These are phyloP conservation scores for Microglena sp. DNA, from an alignment of 139 green algal genomes.

Conservation along the genomic window DNA sequence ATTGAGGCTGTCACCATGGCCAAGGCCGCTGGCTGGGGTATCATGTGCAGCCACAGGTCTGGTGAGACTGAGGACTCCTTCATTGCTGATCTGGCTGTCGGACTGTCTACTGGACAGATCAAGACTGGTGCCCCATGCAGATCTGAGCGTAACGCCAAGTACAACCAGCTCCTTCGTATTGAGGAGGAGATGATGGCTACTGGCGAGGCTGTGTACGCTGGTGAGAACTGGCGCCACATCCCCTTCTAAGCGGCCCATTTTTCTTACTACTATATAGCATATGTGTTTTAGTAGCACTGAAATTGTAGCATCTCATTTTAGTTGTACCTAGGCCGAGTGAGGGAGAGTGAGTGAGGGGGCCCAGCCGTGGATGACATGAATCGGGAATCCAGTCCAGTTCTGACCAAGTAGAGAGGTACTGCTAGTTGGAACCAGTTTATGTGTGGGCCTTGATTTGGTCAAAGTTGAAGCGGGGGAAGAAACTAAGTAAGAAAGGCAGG, in stretches of 20 bases:
- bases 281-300: background rate
- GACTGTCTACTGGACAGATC: constrained; percentile 95
- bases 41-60: constrained; percentile 85
- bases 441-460: too few relatives aligned
- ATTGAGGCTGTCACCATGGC: constrained; percentile 88
- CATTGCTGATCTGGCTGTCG: constrained; percentile 96
- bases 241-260: constrained; percentile 12
- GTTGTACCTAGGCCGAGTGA: too few relatives aligned
- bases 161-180: constrained; percentile 99
- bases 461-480: too few relatives aligned
- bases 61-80: constrained; percentile 80
- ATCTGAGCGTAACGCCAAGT: constrained; percentile 94
- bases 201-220: constrained; percentile 52
- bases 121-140: constrained; percentile 98
- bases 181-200: constrained; percentile 39
- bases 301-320: constrained; percentile 5
- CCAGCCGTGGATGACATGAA: too few relatives aligned
- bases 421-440: too few relatives aligned
- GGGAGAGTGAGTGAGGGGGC: too few relatives aligned
- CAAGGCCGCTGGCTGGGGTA: constrained; percentile 93
- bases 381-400: too few relatives aligned
- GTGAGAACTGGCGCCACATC: constrained; percentile 71
- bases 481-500: too few relatives aligned
- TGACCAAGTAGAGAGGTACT: too few relatives aligned
- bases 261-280: background rate